These are phyloP conservation scores for Sechiopsis laciniata DNA, from an alignment of 306 rosid genomes.

Conservation along the genomic window DNA sequence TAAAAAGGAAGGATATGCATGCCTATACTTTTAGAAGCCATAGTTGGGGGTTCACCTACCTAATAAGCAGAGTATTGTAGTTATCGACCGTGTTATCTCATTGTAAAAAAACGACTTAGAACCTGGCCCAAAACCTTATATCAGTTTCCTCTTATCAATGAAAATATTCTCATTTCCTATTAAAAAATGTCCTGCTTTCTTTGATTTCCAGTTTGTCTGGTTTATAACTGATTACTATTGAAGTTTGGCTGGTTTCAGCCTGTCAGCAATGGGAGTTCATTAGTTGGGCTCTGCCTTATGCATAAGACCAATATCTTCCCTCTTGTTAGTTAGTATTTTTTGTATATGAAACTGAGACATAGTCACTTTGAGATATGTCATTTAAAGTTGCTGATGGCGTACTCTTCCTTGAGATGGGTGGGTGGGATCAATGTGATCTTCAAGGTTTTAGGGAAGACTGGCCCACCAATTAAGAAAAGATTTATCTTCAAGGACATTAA, in stretches of 20 bases:
- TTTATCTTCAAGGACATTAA: background rate
- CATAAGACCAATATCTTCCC: background rate
- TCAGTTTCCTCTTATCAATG: too few relatives aligned
- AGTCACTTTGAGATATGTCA: background rate
- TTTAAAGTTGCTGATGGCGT: background rate
- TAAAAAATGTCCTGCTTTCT: background rate
- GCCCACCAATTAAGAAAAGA: background rate
- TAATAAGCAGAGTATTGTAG: too few relatives aligned
- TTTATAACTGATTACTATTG: background rate
- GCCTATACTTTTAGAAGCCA: too few relatives aligned
- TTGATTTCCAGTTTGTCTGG: background rate
- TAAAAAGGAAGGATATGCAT: background rate
- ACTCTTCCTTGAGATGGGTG: background rate
- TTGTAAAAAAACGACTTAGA: too few relatives aligned
- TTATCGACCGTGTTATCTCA: too few relatives aligned
- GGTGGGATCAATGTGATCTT: background rate
- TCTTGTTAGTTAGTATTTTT: background rate
- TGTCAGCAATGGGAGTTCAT: background rate
- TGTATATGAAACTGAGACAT: background rate
- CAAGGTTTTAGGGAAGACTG: too few relatives aligned
- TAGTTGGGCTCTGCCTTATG: background rate
- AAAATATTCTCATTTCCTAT: too few relatives aligned
- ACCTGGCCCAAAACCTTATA: too few relatives aligned
- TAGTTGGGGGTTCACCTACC: too few relatives aligned
- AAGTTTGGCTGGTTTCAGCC: background rate